phyloP scores from a whole-genome alignment of 805 yeast species.

The Diddensiella santjacobensis region DNA sequence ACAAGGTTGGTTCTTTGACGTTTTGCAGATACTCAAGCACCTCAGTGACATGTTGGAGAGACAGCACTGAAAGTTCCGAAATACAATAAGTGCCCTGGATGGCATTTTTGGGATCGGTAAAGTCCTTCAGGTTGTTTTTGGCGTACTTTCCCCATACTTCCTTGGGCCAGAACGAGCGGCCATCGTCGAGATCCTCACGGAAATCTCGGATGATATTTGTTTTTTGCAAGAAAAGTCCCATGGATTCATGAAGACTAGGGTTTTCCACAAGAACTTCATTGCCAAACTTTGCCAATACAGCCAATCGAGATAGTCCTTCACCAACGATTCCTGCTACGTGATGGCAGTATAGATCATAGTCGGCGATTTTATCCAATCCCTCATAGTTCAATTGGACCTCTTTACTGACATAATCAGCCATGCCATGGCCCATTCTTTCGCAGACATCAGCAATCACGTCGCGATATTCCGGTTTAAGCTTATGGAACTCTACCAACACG shows the following conservation, averaged over 20 bases:
- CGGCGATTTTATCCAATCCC: conserved; percentile 75
- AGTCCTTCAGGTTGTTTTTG: conserved; percentile 49
- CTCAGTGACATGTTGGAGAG: conserved; percentile 73
- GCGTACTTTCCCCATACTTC: conserved; percentile 89
- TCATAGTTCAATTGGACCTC: conserved; percentile 66
- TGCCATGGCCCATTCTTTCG: conserved; percentile 89
- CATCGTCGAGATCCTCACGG: conserved; percentile 85
- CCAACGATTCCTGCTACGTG: conserved; percentile 98
- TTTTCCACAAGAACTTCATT: conserved; percentile 49
- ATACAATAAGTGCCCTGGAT: conserved; percentile 67
- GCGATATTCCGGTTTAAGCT: conserved; percentile 70
- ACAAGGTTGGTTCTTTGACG: conserved; percentile 75
- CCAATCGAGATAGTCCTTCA: conserved; percentile 83
- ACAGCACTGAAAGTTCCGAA: conserved; percentile 74
- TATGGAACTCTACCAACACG: conserved; percentile 67
- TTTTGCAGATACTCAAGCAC: conserved; percentile 70
- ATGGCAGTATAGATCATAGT: conserved; percentile 89
- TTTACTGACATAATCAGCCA: conserved; percentile 87
- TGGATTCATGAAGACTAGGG: conserved; percentile 63
- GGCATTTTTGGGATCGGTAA: conserved; percentile 46
- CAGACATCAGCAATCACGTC: conserved; percentile 76
- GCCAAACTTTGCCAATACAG: conserved; percentile 71
- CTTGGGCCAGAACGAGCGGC: conserved; percentile 93
- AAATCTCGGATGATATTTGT: conserved; percentile 95
- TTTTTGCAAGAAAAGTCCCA: conserved; percentile 95